Conservation (phyloP, 352 stramenopile genomes). For the Globisporangium alternatum region DNA sequence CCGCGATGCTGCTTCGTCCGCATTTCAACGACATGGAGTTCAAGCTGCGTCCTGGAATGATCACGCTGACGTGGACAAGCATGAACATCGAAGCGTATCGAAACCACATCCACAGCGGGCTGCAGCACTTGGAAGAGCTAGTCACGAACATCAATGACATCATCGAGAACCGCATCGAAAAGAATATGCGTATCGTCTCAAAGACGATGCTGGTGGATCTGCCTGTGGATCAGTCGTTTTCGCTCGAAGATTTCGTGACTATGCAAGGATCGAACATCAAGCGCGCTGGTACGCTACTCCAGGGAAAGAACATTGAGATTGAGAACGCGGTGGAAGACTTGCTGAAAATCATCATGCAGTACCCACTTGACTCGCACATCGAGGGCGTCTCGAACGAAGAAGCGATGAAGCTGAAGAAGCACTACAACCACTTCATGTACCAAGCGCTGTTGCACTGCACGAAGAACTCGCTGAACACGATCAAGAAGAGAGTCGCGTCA, state of each 20-base stretch:
- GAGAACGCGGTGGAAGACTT: slow-evolving; percentile 97
- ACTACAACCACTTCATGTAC: slow-evolving; percentile 99
- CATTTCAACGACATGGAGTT: slow-evolving; percentile 99
- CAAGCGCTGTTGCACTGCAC: slow-evolving; percentile 95
- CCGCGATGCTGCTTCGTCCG: slow-evolving; percentile 92
- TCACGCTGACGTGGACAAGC: slow-evolving; percentile 98
- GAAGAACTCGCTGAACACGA: slow-evolving; percentile 97
- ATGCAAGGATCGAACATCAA: slow-evolving; percentile 96
- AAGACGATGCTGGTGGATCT: slow-evolving; percentile 98
- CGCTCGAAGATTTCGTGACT: slow-evolving; percentile 96
- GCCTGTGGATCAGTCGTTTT: slow-evolving; percentile 95
- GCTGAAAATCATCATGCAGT: slow-evolving; percentile 95
- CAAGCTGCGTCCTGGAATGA: slow-evolving; percentile 98
- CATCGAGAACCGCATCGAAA: slow-evolving; percentile 99
- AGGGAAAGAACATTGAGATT: slow-evolving; percentile 98
- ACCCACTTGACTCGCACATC: slow-evolving; percentile 95
- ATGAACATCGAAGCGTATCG: slow-evolving; percentile 99
- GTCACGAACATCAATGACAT: slow-evolving; percentile 99
- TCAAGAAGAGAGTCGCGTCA: slow-evolving; percentile 97
- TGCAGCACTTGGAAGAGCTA: slow-evolving; percentile 96
- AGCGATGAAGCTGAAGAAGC: slow-evolving; percentile 95
- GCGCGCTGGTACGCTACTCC: slow-evolving; percentile 87
- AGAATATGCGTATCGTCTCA: slow-evolving; percentile 98
- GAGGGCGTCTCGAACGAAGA: slow-evolving; percentile 93
- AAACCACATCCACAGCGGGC: slow-evolving; percentile 88